Base-by-base conservation (phyloP, 352 stramenopile species). In the Pilasporangium apinafurcum region DNA sequence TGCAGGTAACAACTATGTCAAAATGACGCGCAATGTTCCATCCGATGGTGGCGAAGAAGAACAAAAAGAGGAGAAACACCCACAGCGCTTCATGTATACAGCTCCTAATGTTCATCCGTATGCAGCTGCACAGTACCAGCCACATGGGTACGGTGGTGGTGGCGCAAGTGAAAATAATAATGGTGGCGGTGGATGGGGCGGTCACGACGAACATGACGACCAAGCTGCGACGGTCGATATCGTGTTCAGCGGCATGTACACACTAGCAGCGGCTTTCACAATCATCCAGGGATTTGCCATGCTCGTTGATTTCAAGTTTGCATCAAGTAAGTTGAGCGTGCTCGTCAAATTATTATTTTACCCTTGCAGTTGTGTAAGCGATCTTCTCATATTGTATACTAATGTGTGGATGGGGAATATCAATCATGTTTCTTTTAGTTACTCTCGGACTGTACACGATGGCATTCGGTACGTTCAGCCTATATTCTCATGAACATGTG, bases 181-280 rank as follows among this genome's bases (percentile, higher is more conserved):
- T n/a, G 62, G 60, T 4, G 50, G 50, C 17, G 35, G 51, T 26
- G 64, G 60, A 1, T 83, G 74, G 63, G 69, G 67, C n/a, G 43
- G 32, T 32, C 51, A 52, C 1, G 56, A 70, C 38, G 56, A 80
- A 14, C 56, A 66, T 13, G 67, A 68, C 29, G 62, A 39, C 36
- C 59, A 66, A 31, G 61, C 59, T 38, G 65, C 67, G 37, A 81
- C 58, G 16, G 77, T 93, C 50, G 81, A 93, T 50, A 78, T 93
- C 16, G 65, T 85, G 18, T 84, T 93, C 31, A 90, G 78, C 36
- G 81, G 81, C 37, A 81, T 93, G 73, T 93, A 93, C 70, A 93
- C 81, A 27, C 60, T 93, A 26, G 75, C 80, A 4, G 79, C 81
- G 0, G 76, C 75, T 25, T 61, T 93, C 42, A 93, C 81, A 5